Evolutionary conservation across 306 rosid genomes (phyloP), one percentile per base, ranked within the genome.

Genomic region (Ziziphus jujuba): DNA sequence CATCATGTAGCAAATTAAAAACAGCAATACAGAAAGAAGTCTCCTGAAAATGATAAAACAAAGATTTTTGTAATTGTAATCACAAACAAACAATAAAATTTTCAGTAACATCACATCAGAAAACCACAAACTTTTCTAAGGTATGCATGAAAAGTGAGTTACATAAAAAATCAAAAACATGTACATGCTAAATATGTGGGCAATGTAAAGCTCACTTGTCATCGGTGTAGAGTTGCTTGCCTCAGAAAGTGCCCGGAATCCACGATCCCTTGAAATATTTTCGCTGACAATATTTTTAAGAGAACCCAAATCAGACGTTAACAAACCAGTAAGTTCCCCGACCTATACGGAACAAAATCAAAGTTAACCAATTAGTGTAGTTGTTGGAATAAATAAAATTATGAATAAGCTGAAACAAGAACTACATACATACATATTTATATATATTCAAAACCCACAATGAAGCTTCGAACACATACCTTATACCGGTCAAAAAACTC

Each of bases 161-260:
- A 16, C 34, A 45, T 9, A 8, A 45, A n/a, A 38, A 75, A 68
- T 64, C 76, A 65, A 58, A 82, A 75, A 44, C 63, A 55, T 65
- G 69, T 70, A 77, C 72, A 72, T 81, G 83, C 88, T 80, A 76
- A 83, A 79, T n/a, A n/a, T 78, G 81, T 79, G 70, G 77, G 82
- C 81, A 82, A 87, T 80, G 84, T 82, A 87, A 81, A 93, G 96
- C 98, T 90, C 93, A 86, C 98, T 81, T 85, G 95, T 79, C 79
- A 77, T 74, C 86, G 91, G 87, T 87, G 91, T 61, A 93, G 91
- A 90, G 84, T 90, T 84, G 87, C 97, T 93, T 90, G 98, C 98
- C 98, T 93, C 98, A 65, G 98, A 80, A 81, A 88, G 73, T 77
- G 98, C 97, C 83, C 98, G 87, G 89, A 93, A 90, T 71, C 95